Conservation (phyloP, 441 rosid species). For the Gossypium aridum region DNA sequence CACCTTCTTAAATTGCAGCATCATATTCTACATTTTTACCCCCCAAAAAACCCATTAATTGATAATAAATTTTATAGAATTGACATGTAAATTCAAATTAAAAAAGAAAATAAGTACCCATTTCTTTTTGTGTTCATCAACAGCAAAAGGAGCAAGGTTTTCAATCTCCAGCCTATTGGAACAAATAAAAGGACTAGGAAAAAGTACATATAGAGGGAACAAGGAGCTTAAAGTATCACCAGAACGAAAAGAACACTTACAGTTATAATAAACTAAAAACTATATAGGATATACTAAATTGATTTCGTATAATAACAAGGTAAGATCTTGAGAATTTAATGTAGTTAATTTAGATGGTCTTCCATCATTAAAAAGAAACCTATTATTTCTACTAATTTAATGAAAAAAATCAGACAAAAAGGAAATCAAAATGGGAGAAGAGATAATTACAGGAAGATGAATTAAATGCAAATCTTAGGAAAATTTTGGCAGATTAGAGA, state of each 20-base stretch:
- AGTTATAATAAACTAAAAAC: neutral
- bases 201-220: slow-evolving; percentile 4
- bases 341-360: no score
- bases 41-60: neutral
- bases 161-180: slow-evolving; percentile 56
- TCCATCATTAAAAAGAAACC: no score
- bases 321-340: no score
- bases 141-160: slow-evolving; percentile 70
- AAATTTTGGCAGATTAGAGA: no score
- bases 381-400: no score
- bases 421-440: no score
- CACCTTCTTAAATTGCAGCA: slow-evolving; percentile 48
- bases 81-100: neutral
- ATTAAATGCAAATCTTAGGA: no score
- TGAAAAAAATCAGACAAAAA: no score
- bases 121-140: slow-evolving; percentile 78
- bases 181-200: slow-evolving; percentile 12
- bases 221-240: slow-evolving; percentile 5
- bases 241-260: slow-evolving; percentile 16
- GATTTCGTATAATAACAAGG: neutral
- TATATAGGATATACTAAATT: slow-evolving; percentile 6
- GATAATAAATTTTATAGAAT: neutral
- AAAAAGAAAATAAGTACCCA: slow-evolving; percentile 26
- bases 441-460: no score
- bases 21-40: slow-evolving; percentile 36